Conservation (phyloP, 108 stramenopile species). For the Skeletonema tropicum region DNA sequence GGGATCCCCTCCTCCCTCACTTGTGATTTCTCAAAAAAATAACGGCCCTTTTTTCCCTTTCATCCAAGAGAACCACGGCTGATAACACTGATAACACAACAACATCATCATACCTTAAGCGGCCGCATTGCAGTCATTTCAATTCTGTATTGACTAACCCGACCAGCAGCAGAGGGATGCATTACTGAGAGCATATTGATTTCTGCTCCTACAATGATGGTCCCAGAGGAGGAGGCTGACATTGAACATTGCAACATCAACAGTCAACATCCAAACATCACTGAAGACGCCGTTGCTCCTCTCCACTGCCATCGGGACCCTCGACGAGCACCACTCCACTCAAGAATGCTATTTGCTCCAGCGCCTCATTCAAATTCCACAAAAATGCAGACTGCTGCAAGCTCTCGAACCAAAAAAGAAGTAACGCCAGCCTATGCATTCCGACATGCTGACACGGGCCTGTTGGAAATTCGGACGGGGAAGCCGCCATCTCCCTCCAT, state of each 20-base stretch:
- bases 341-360: conserved; percentile 37
- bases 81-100: no score
- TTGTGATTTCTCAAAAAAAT: no score
- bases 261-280: not conserved
- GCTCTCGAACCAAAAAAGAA: conserved; percentile 18
- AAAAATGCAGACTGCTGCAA: not conserved
- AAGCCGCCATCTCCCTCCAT: conserved; percentile 40
- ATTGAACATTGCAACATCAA: not conserved
- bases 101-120: no score
- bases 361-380: conserved; percentile 11
- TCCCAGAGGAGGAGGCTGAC: not conserved
- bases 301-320: conserved; percentile 39
- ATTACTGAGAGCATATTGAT: not conserved
- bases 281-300: conserved; percentile 8
- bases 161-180: not conserved
- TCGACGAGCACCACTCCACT: conserved; percentile 27
- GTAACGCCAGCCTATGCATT: conserved; percentile 58
- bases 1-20: no score
- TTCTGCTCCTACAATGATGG: not conserved
- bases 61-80: no score
- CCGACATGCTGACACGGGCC: conserved; percentile 47
- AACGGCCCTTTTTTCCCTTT: no score
- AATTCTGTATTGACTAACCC: no score
- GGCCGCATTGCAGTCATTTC: not conserved
- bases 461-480: conserved; percentile 46